Conservation (phyloP, 495 filamentous ascomycete genomes). For the Penicillium tannophilum region DNA sequence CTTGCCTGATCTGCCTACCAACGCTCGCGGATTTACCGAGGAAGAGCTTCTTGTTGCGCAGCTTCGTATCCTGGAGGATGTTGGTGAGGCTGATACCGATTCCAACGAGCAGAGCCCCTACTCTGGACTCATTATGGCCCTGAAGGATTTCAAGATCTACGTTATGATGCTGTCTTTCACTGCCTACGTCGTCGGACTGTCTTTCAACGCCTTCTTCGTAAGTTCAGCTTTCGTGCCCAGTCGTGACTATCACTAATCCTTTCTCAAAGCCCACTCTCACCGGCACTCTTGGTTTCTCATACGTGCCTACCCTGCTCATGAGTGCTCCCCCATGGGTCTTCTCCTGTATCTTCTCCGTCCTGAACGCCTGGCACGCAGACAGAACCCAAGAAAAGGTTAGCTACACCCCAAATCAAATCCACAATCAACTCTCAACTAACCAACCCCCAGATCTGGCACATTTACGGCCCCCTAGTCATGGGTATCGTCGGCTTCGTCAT, state of each 20-base stretch:
- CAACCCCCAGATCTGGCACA: slow-evolving; percentile 63
- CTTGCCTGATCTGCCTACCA: slow-evolving; percentile 74
- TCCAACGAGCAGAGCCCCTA: slow-evolving; percentile 61
- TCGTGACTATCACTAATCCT: slow-evolving; percentile 57
- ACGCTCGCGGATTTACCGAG: slow-evolving; percentile 67
- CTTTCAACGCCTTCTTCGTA: slow-evolving; percentile 42
- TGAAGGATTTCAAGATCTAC: slow-evolving; percentile 71
- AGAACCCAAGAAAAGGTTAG: slow-evolving; percentile 63
- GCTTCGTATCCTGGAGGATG: slow-evolving; percentile 74
- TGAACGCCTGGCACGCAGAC: slow-evolving; percentile 81
- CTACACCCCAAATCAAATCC: slow-evolving; percentile 42
- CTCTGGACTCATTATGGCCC: slow-evolving; percentile 67
- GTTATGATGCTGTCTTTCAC: slow-evolving; percentile 56
- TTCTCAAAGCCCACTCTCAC: slow-evolving; percentile 74
- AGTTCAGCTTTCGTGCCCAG: slow-evolving; percentile 7
- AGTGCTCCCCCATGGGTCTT: slow-evolving; percentile 78
- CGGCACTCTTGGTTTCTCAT: slow-evolving; percentile 66
- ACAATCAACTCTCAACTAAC: slow-evolving; percentile 6
- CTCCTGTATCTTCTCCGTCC: slow-evolving; percentile 66
- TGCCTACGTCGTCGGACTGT: slow-evolving; percentile 36
- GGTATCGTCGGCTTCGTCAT: slow-evolving; percentile 75
- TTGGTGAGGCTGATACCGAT: slow-evolving; percentile 70
- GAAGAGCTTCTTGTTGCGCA: slow-evolving; percentile 67
- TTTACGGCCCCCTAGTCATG: slow-evolving; percentile 66
- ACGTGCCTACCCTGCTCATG: slow-evolving; percentile 70